Evolutionary conservation across 495 filamentous ascomycete species (phyloP), one percentile per base, ranked within the genome.

Genomic region (Aspergillus wentii): DNA sequence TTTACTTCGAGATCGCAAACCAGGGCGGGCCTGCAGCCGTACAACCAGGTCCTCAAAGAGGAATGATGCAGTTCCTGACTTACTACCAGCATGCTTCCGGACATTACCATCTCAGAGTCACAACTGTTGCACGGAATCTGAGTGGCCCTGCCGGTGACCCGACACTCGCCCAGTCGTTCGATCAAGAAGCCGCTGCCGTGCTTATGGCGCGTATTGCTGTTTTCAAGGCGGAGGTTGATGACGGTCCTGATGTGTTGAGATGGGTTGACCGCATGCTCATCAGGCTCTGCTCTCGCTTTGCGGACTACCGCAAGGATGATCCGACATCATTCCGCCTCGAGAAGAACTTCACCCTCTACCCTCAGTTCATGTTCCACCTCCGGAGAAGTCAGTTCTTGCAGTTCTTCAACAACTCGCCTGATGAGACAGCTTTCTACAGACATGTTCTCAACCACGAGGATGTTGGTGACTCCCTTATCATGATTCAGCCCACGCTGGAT

Each of bases 191-290:
- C 30, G 89, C 94, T 6, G 94, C 94, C 4, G 94, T 97, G 8
- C 78, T 99, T 13, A 99, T 99, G 94, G 92, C 90, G 10, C 79
- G 94, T 47, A 97, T 97, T 53, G 94, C 92, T 5, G 94, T 97
- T 28, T 99, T 95, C 72, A 97, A 97, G 72, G 91, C 94, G 3
- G 94, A 99, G 56, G 90, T 96, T 30, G 94, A 99, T 49, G 94
- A 99, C 57, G 94, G 94, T 1, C 94, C 94, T n/a, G 94, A 99
- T 65, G 91, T 99, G 8, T 76, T 99, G 26, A 78, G 94, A 54
- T 99, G 94, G 94, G 94, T 99, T 13, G 94, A 99, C 57, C 76
- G 94, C 26, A 99, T 99, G 94, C 80, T 99, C 40, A 99, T 99
- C 61, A 72, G 94, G 35, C 71, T 99, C 8, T 99, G 94, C 71